Evolutionary conservation across 345 rosid species (phyloP), one percentile per base, ranked within the genome.

Genomic region (Dipteronia sinensis): DNA sequence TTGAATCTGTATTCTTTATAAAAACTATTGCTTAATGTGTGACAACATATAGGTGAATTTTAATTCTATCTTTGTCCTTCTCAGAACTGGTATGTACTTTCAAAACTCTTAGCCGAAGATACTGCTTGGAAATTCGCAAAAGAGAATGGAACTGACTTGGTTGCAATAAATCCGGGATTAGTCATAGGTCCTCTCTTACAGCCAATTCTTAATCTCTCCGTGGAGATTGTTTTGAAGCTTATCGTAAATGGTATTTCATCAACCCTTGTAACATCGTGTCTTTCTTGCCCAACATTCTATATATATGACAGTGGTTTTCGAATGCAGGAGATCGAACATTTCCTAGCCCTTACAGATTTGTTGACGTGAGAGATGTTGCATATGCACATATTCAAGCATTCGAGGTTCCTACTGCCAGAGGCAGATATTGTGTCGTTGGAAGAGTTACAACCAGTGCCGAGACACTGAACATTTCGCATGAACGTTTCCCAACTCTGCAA

Each of bases 321-420:
- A 42, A 22, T 46, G 55, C 82, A 81, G 89, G 86, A 25, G 56
- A 64, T 53, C 25, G 7, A 5, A 53, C 34, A 46, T 68, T 56
- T 51, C 71, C 81, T 4, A 70, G 74, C 74, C 11, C 46, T 71
- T 74, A 72, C 9, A 77, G 90, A 71, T 78, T 85, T 71, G 85
- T 91, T 70, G 83, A 89, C 63, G 88, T 84, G 42, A 87, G 87
- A 77, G 86, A 91, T 67, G 85, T 88, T 17, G 93, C 87, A n/a
- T 47, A 79, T 71, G 91, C 87, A 1, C 95, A 89, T 80, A 77
- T 91, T 51, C 84, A 70, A 85, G 93, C 90, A 7, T 76, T 83
- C 61, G 89, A 91, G 79, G 10, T 74, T 42, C 80, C 88, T 63
- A 78, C 86, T 46, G 89, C 91, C 8, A 81, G 40, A 0, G 87